Evolutionary conservation across 129 eudicot species (phyloP), one percentile per base, ranked within the genome.

Genomic region (Saussurea involucrata): DNA sequence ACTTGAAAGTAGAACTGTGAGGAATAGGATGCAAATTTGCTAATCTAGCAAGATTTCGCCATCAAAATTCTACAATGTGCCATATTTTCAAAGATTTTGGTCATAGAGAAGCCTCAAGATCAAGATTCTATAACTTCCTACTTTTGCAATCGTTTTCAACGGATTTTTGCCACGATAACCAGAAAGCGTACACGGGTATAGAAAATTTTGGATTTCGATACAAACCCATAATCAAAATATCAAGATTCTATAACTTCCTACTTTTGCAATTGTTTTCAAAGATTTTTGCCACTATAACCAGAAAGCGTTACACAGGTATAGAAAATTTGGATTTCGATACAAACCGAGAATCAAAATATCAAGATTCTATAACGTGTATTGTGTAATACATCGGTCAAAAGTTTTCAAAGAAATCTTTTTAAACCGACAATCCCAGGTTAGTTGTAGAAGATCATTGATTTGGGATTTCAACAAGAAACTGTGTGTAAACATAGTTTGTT

Each of bases 381-480:
- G 55, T 65, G 64, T 29, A 24, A 66, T 66, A 66, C 34, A 27
- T 27, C 12, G 31, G 73, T 65, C 53, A 65, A 42, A 65, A 1
- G 0, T 34, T 37, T 20, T 46, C 10, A 58, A 60, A 18, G 42
- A 69, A 22, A 58, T 22, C 29, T 69, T 25, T 25, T 71, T 36
- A 63, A 71, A 31, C 33, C 44, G 17, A 72, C 64, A 72, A 31
- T 72, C 61, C 68, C 32, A 34, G 55, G 63, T 69, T 55, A 11
- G 66, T 33, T 77, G 37, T 66, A 18, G 11, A 66, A 61, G 64
- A 57, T 68, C 28, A 68, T 24, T 33, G 40, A 77, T 68, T 29
- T 77, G 13, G 60, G 36, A 34, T 32, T 55, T 15, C 8, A 77
- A 77, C 55, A 73, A 20, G 3, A 57, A 57, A 27, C 29, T 27